These are phyloP conservation scores for Aschersonia sp. DNA, from an alignment of 2,329 filamentous ascomycete species.

Conservation along the genomic window DNA sequence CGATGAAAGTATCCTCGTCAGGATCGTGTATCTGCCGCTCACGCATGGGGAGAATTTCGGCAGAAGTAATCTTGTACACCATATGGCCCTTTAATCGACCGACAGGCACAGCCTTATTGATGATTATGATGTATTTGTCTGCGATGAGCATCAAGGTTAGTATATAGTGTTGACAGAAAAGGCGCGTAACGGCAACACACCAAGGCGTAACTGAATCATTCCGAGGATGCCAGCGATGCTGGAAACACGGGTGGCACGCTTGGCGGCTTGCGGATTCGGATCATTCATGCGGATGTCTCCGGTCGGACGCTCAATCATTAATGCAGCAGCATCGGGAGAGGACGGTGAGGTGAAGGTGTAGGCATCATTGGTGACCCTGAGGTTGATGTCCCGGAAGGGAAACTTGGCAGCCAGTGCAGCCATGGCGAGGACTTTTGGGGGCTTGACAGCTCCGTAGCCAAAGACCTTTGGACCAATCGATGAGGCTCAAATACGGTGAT, in stretches of 20 bases:
- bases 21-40: conserved; percentile 83
- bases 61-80: conserved; percentile 83
- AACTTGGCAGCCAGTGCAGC: conserved; percentile 24
- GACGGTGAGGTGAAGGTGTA: conserved; percentile 97
- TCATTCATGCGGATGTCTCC: conserved; percentile 80
- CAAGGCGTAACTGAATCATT: conserved; percentile 82
- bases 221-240: conserved; percentile 93
- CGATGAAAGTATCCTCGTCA: conserved; percentile 86
- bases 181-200: conserved; percentile 31
- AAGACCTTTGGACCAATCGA: no score
- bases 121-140: conserved; percentile 94
- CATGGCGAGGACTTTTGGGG: conserved; percentile 12
- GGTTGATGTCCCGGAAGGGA: conserved; percentile 93
- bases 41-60: conserved; percentile 86
- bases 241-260: conserved; percentile 60
- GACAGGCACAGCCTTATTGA: conserved; percentile 85
- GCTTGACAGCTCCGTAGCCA: no score
- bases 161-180: background rate
- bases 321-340: conserved; percentile 71
- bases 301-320: conserved; percentile 83
- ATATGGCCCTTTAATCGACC: conserved; percentile 89
- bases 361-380: conserved; percentile 79
- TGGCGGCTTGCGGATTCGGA: conserved; percentile 58
- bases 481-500: no score
- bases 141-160: conserved; percentile 3